Evolutionary conservation across 176 grass and related monocot species (phyloP), one percentile per base, ranked within the genome.

Genomic region (Cenchrus americanus): DNA sequence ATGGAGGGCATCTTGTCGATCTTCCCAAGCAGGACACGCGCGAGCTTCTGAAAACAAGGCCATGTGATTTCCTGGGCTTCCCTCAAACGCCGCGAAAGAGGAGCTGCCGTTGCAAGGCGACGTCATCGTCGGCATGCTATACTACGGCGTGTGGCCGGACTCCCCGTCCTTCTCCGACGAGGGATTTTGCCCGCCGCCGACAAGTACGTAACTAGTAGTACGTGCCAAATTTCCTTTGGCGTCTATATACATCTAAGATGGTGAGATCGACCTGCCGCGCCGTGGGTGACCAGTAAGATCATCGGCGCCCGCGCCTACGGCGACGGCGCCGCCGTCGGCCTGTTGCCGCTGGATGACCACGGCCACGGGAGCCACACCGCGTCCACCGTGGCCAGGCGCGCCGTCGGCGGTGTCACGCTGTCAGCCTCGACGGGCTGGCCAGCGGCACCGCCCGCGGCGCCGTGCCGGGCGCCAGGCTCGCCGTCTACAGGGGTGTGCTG

Each of bases 1-100:
- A 73, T 46, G 55, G 51, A 71, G 12, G 71, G 85, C 6, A 43
- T 81, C 0, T 81, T 91, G 8, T 87, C 89, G 1, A 17, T 91
- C 62, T 91, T 91, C 27, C 69, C 53, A 0, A 87, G 77, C 76
- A 84, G 34, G 44, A 84, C 2, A 0, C 76, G 1, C 27, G 13
- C 6, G 49, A 77, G 37, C 75, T 11, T 27, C 69, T 73, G 22
- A 91, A 81, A 6, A 91, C 89, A 24, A 87, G 89, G n/a, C 87
- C 89, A 50, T 91, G 89, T 77, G 89, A 91, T 73, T 87, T 91
- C 65, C 15, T 91, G 21, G 22, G 70, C 42, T 77, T 91, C 47
- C 64, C 81, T 21, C 5, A 17, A 11, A 23, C 63, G 1, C 9
- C 43, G 11, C 43, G 11, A 27, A 68, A 3, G 48, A 73, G 24